phyloP scores from a whole-genome alignment of 306 rosid species.

The Trichosanthes truncata region DNA sequence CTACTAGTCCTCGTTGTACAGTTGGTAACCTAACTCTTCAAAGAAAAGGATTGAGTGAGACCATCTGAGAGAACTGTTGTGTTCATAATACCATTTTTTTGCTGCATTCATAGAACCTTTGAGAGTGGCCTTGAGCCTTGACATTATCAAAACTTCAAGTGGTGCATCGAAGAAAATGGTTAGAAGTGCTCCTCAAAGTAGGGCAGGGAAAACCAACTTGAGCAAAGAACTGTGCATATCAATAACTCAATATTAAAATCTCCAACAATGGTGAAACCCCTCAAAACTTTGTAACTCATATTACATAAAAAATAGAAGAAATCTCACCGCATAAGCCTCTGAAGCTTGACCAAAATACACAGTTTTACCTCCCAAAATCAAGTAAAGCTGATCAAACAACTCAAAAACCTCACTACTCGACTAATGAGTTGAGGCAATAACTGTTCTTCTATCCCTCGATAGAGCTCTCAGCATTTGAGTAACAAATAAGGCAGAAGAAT shows the following conservation, averaged over 20 bases:
- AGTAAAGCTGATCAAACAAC: conserved; percentile 71
- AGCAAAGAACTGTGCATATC: conserved; percentile 66
- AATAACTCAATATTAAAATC: background rate
- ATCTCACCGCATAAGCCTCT: conserved; percentile 74
- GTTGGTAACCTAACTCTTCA: conserved; percentile 41
- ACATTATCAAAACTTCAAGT: conserved; percentile 95
- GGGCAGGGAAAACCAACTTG: conserved; percentile 99
- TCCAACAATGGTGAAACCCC: background rate
- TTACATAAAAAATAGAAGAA: background rate
- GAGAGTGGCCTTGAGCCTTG: conserved; percentile 61
- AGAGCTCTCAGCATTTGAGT: conserved; percentile 75
- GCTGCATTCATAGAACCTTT: conserved; percentile 97
- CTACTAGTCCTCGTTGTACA: conserved; percentile 14
- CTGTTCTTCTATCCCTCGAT: conserved; percentile 84
- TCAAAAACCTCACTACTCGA: conserved; percentile 98
- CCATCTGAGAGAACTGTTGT: too few species aligned
- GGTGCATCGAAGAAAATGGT: conserved; percentile 86
- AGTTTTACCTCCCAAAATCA: conserved; percentile 88
- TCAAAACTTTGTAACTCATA: background rate
- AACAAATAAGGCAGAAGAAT: conserved; percentile 94
- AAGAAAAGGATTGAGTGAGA: conserved; percentile 79
- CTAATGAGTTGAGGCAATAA: conserved; percentile 89
- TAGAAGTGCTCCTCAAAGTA: conserved; percentile 92
- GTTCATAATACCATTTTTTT: too few species aligned
- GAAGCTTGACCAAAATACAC: conserved; percentile 88